Evolutionary conservation across 2,329 filamentous ascomycete species (phyloP).

Genomic region (Colletotrichum incanum): DNA sequence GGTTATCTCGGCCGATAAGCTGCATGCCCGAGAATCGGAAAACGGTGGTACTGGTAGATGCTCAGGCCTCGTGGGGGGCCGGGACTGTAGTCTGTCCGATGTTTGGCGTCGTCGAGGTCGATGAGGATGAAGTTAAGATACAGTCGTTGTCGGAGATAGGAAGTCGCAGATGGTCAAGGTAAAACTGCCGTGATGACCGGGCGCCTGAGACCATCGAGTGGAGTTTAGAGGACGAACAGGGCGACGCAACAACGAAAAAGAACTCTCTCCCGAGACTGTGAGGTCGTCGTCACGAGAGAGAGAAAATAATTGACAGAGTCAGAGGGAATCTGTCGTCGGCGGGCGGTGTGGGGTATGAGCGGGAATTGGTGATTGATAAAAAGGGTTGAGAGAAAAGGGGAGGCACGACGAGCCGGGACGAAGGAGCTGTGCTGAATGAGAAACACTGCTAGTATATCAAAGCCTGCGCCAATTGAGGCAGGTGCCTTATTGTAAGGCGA

Average conservation of each 20-base stretch:
- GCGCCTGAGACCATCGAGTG: slow-evolving; percentile 4
- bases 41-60: not conserved
- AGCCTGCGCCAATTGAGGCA: slow-evolving; percentile 5
- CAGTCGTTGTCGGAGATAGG: slow-evolving; percentile 19
- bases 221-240: slow-evolving; percentile 20
- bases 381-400: slow-evolving; percentile 2
- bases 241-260: slow-evolving; percentile 15
- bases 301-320: not conserved
- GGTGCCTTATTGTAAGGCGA: not conserved
- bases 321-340: slow-evolving; percentile 14
- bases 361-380: slow-evolving; percentile 9
- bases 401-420: slow-evolving; percentile 17
- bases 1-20: not conserved
- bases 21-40: slow-evolving; percentile 26
- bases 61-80: not conserved
- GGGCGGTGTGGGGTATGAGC: not conserved
- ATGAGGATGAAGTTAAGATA: slow-evolving; percentile 38
- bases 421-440: slow-evolving; percentile 7
- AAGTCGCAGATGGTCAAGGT: slow-evolving; percentile 28
- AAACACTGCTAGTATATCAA: slow-evolving; percentile 38
- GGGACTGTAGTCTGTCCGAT: slow-evolving; percentile 7
- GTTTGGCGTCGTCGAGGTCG: slow-evolving; percentile 2
- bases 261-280: not conserved
- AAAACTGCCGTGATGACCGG: slow-evolving; percentile 24
- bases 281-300: not conserved